Evolutionary conservation across 2,329 filamentous ascomycete genomes (phyloP), one percentile per base, ranked within the genome.

Genomic region (Arthrobotrys pseudoclavata): DNA sequence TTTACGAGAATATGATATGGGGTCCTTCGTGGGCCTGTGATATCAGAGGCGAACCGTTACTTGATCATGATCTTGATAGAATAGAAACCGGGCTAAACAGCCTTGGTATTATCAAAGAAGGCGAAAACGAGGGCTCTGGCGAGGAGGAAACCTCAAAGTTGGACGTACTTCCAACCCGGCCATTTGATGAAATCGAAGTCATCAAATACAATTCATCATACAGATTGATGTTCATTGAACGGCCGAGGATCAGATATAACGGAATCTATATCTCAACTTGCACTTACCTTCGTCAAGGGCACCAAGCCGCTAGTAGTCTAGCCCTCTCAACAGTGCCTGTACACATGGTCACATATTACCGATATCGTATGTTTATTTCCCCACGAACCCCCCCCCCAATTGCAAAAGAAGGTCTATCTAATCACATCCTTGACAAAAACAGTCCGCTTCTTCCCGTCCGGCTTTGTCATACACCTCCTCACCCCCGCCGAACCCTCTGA

Each of bases 271-370:
- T 99, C 84, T 93, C 90, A 83, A 98, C 95, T 0, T 94, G 97
- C 75, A 98, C 98, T 85, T 99, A 99, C 84, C 90, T 93, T 61
- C 92, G 96, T 24, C 86, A 93, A 0, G 96, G 96, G 34, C 91
- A 91, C 75, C 87, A 90, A 10, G 90, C 89, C 2, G 87, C 88
- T 20, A 91, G 90, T 79, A 90, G 90, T 68, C 85, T 91, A 18
- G 91, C 92, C 0, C 97, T 94, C 93, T 86, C 86, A 81, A 91
- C 88, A 24, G 29, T 57, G 4, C 94, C 94, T 7, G 91, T 98
- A 40, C 94, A 97, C 83, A 96, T 98, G 74, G 94, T 99, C 60
- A 99, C 96, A 0, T 99, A 98, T 85, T 99, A 97, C 85, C 93
- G 96, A 72, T 99, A 98, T 84, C 88, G 75, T 79, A 52, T 61